Conservation (phyloP, 805 yeast species). For the Starmerella apicola region DNA sequence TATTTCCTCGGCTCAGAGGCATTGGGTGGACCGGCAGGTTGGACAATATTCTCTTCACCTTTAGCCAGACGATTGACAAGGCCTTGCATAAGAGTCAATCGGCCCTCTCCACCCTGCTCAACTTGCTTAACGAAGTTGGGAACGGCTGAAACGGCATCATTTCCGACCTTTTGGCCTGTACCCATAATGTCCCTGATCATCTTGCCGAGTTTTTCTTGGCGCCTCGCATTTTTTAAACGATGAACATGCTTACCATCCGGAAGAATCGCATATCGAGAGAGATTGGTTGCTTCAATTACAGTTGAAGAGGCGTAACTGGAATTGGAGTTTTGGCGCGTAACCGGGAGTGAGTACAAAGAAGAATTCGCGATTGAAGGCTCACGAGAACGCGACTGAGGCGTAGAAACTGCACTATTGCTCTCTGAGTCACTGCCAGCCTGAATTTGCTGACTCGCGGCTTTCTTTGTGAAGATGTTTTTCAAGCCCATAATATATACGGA, state of each 20-base stretch:
- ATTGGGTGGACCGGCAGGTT: constrained; percentile 21
- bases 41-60: constrained; percentile 28
- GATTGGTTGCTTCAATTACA: background rate
- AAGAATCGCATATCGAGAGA: constrained; percentile 19
- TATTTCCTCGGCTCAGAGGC: constrained; percentile 4
- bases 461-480: constrained; percentile 12
- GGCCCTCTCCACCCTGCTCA: constrained; percentile 10
- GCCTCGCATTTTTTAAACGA: constrained; percentile 49
- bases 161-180: constrained; percentile 30
- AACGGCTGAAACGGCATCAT: constrained; percentile 23
- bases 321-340: constrained; percentile 15
- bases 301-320: constrained; percentile 1
- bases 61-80: constrained; percentile 26
- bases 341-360: constrained; percentile 1
- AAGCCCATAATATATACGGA: constrained; percentile 8
- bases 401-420: too few species aligned
- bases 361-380: too few species aligned
- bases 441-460: constrained; percentile 1
- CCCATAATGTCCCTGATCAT: constrained; percentile 36
- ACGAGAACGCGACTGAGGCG: background rate
- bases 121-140: constrained; percentile 21
- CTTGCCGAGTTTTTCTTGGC: constrained; percentile 48
- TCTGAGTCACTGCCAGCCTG: too few species aligned
- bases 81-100: constrained; percentile 27
- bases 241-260: constrained; percentile 69